Conservation (phyloP, 1,139 yeast genomes). For the Yamadazyma diddensiae region DNA sequence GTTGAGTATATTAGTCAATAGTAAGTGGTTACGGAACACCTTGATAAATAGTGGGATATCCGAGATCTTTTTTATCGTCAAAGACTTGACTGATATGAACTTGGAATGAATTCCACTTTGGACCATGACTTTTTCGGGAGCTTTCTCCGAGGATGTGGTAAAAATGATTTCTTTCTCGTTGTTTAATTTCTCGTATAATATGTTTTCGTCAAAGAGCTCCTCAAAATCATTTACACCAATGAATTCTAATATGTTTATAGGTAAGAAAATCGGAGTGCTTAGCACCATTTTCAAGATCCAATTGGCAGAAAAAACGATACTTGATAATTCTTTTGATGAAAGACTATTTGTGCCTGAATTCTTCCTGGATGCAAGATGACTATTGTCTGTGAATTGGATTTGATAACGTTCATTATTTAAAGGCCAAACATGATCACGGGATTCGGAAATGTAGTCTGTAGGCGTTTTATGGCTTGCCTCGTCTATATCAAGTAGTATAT, state of each 20-base stretch:
- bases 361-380: slow-evolving; percentile 8
- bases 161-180: slow-evolving; percentile 16
- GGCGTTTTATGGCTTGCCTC: slow-evolving; percentile 5
- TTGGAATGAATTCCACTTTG: slow-evolving; percentile 13
- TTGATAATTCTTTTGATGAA: slow-evolving; percentile 2
- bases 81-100: slow-evolving; percentile 20
- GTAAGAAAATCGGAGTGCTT: slow-evolving; percentile 25
- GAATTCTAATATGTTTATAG: slow-evolving; percentile 28
- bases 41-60: slow-evolving; percentile 28
- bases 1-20: slow-evolving; percentile 23
- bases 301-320: slow-evolving; percentile 4
- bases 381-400: slow-evolving; percentile 13
- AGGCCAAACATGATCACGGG: slow-evolving; percentile 18
- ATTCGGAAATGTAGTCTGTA: slow-evolving; percentile 18
- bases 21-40: slow-evolving; percentile 30
- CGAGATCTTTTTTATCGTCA: slow-evolving; percentile 21
- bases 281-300: slow-evolving; percentile 25
- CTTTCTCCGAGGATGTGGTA: background rate
- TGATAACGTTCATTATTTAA: slow-evolving; percentile 12
- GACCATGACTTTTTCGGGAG: slow-evolving; percentile 4
- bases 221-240: slow-evolving; percentile 21
- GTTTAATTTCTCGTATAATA: slow-evolving; percentile 19
- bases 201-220: slow-evolving; percentile 5
- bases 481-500: slow-evolving; percentile 11
- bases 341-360: background rate